These are phyloP conservation scores for Aspergillus sclerotiicarbonarius DNA, from an alignment of 495 filamentous ascomycete genomes.

Conservation along the genomic window DNA sequence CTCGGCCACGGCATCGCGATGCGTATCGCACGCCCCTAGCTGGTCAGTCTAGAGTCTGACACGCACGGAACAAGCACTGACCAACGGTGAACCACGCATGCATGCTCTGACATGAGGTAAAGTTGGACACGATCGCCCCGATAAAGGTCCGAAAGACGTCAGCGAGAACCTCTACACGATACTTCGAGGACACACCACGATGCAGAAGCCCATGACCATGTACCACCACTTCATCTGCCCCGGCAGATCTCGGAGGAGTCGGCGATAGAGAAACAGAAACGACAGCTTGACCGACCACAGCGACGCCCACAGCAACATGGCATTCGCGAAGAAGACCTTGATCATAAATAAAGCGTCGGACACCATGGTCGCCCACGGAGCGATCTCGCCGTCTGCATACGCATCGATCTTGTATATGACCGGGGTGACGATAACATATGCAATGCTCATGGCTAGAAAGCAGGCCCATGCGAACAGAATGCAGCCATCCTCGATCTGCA, in stretches of 20 bases:
- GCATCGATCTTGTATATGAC: slow-evolving; percentile 25
- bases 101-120: slow-evolving; percentile 34
- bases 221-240: slow-evolving; percentile 35
- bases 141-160: slow-evolving; percentile 25
- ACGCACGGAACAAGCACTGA: slow-evolving; percentile 7
- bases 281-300: slow-evolving; percentile 50
- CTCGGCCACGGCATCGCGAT: slow-evolving; percentile 23
- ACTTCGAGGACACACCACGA: slow-evolving; percentile 25
- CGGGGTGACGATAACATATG: slow-evolving; percentile 36
- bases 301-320: slow-evolving; percentile 41
- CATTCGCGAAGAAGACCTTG: slow-evolving; percentile 42
- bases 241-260: slow-evolving; percentile 29
- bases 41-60: slow-evolving; percentile 15
- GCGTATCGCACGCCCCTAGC: slow-evolving; percentile 28
- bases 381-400: slow-evolving; percentile 1
- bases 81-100: slow-evolving; percentile 41
- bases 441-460: slow-evolving; percentile 31
- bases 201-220: slow-evolving; percentile 30
- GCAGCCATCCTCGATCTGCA: slow-evolving; percentile 26
- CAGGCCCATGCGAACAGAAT: slow-evolving; percentile 28
- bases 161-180: not conserved
- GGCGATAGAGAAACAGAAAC: slow-evolving; percentile 42
- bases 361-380: slow-evolving; percentile 22
- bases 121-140: slow-evolving; percentile 36
- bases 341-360: slow-evolving; percentile 27